Evolutionary conservation across 306 rosid genomes (phyloP), one percentile per base, ranked within the genome.

Genomic region (Quercus agrifolia): DNA sequence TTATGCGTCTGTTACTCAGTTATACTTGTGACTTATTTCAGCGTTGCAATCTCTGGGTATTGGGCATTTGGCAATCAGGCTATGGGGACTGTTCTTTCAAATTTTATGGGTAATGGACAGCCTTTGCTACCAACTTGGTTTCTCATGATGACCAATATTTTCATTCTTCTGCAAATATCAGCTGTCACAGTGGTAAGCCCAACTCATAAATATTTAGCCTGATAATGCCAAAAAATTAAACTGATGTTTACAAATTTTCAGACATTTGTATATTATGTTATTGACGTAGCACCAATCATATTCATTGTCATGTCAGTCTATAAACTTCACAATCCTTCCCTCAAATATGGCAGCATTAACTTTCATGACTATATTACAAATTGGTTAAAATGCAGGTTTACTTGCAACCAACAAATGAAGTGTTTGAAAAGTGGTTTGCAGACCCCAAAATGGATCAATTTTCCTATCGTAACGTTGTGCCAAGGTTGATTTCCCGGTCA

Each of bases 11-110:
- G 97, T 58, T 94, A 88, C 38, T 20, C 83, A 19, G 97, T 94
- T 20, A 82, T 92, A 84, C 83, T 30, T 23, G 28, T 66, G 11
- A 89, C 91, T 18, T 94, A 67, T 56, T 90, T 85, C 54, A 88
- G 85, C 35, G 91, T 89, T 2, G 92, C 86, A 21, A 87, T 92
- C 8, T 88, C 98, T 31, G 98, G 94, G 15, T 94, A 94, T 84
- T 94, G 98, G 97, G 89, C 93, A 15, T 94, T 92, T 83, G 98
- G 98, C 17, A 90, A 90, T 82, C 72, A 82, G 25, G 76, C 96
- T 3, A 31, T 21, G 85, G 82, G 75, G 70, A 83, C 93, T 8
- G 2, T 94, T 85, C 83, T 92, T 74, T 4, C 68, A 2, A 94
- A 89, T 80, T 92, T 90, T 49, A 76, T 92, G 84, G 73, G 74